A percentile compares a stretch with the other conserved stretches of the same genome.
Conservation (phyloP, 345 rosid genomes). For the Citrus unshiu region DNA sequence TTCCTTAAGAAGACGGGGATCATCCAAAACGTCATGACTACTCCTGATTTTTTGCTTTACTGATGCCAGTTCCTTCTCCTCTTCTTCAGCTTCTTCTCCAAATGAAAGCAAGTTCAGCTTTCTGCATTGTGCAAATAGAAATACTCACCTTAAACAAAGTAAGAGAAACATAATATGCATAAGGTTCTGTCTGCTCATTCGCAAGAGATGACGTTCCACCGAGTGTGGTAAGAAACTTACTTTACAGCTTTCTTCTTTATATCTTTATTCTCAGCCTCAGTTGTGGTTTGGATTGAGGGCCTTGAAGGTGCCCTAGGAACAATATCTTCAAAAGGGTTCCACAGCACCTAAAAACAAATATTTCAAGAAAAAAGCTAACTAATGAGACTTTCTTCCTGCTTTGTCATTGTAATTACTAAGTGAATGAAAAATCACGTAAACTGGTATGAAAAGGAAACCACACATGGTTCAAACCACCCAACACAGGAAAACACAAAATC, state of each 20-base stretch:
- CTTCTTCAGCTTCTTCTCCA: conserved; percentile 99
- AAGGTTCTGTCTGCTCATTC: neutral
- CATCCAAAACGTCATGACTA: conserved; percentile 92
- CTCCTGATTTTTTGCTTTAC: conserved; percentile 83
- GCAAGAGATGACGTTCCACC: neutral
- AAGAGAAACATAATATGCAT: neutral
- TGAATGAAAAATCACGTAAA: neutral
- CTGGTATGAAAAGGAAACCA: neutral
- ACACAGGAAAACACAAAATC: neutral
- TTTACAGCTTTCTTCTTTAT: conserved; percentile 66
- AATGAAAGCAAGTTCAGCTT: conserved; percentile 89
- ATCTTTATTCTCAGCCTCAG: conserved; percentile 51
- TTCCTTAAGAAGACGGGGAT: conserved; percentile 85
- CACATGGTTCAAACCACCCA: neutral
- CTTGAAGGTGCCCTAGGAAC: conserved; percentile 52
- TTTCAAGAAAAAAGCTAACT: neutral
- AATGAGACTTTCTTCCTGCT: neutral
- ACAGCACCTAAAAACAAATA: conserved; percentile 55
- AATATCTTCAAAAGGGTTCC: conserved; percentile 97
- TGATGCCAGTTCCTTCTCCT: conserved; percentile 74
- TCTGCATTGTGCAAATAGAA: conserved; percentile 41
- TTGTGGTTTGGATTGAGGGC: conserved; percentile 27
- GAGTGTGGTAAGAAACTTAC: conserved; percentile 38
- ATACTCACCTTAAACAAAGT: conserved; percentile 18
- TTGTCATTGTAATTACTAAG: neutral